A percentile compares a stretch with the other conserved stretches of the same genome.
Evolutionary conservation across 2,329 filamentous ascomycete genomes (phyloP).

Genomic region (Xylariaceae sp.): DNA sequence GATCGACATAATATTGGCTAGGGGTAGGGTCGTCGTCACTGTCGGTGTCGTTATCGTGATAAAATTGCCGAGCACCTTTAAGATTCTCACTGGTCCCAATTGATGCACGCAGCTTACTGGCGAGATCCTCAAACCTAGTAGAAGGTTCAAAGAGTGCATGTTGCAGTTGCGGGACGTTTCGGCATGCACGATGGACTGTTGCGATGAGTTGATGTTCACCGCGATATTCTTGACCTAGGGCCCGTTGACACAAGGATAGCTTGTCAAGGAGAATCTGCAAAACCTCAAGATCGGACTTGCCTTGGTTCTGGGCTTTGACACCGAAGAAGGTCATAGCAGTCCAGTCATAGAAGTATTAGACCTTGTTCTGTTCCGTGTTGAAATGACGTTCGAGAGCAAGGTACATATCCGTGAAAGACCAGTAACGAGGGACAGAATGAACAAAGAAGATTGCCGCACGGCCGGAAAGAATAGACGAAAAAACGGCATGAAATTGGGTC

Average conservation of each 20-base stretch:
- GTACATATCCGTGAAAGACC: neutral
- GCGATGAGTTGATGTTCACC: neutral
- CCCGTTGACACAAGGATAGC: neutral
- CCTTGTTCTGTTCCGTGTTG: neutral
- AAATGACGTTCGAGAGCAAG: too few relatives aligned
- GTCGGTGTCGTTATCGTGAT: neutral
- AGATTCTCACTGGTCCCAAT: too few relatives aligned
- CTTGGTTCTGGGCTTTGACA: neutral
- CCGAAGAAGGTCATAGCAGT: neutral
- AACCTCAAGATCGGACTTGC: neutral
- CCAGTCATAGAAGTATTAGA: neutral
- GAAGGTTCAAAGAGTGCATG: neutral
- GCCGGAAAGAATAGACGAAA: too few relatives aligned
- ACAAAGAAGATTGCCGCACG: too few relatives aligned
- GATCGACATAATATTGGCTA: neutral
- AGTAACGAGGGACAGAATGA: too few relatives aligned
- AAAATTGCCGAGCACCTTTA: neutral
- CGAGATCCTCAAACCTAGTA: neutral
- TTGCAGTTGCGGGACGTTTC: too few relatives aligned
- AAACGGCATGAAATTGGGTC: too few relatives aligned
- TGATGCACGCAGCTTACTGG: neutral
- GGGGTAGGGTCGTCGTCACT: neutral
- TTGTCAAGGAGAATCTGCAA: neutral
- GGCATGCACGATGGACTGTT: too few relatives aligned
- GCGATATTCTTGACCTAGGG: neutral